phyloP scores from a whole-genome alignment of 176 grass and related monocot genomes.

The Areca catechu region DNA sequence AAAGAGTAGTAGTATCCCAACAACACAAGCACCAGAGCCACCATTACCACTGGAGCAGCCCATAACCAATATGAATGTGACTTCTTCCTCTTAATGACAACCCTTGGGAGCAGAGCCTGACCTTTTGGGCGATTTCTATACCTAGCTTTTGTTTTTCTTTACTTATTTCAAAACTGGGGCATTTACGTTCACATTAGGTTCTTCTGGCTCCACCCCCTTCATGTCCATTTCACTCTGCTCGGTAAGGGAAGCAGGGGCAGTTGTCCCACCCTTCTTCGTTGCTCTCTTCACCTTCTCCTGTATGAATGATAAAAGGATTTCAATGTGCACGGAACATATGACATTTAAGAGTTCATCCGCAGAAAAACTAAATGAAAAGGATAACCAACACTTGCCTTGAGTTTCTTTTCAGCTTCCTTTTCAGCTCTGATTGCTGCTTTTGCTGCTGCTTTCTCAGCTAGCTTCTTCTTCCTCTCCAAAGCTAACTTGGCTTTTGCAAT shows the following conservation, averaged over 20 bases:
- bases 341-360: background rate
- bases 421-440: slow-evolving; percentile 65
- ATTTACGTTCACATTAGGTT: slow-evolving; percentile 27
- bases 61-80: slow-evolving; percentile 41
- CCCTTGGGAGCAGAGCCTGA: slow-evolving; percentile 40
- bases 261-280: slow-evolving; percentile 50
- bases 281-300: slow-evolving; percentile 80
- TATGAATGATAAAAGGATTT: slow-evolving; percentile 5
- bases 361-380: background rate
- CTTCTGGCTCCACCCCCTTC: slow-evolving; percentile 48
- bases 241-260: slow-evolving; percentile 11
- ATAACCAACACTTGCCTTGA: slow-evolving; percentile 32
- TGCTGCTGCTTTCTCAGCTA: slow-evolving; percentile 69
- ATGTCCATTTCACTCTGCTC: slow-evolving; percentile 46
- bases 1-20: slow-evolving; percentile 30
- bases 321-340: background rate
- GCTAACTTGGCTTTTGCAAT: slow-evolving; percentile 78
- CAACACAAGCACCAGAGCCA: slow-evolving; percentile 26
- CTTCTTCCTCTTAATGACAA: slow-evolving; percentile 66
- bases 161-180: slow-evolving; percentile 10
- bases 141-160: slow-evolving; percentile 49
- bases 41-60: slow-evolving; percentile 29
- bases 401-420: slow-evolving; percentile 75
- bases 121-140: slow-evolving; percentile 25
- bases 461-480: slow-evolving; percentile 88